Base-by-base conservation (phyloP, 2,329 filamentous ascomycete species). In the Rhexocercosporidium sp. region DNA sequence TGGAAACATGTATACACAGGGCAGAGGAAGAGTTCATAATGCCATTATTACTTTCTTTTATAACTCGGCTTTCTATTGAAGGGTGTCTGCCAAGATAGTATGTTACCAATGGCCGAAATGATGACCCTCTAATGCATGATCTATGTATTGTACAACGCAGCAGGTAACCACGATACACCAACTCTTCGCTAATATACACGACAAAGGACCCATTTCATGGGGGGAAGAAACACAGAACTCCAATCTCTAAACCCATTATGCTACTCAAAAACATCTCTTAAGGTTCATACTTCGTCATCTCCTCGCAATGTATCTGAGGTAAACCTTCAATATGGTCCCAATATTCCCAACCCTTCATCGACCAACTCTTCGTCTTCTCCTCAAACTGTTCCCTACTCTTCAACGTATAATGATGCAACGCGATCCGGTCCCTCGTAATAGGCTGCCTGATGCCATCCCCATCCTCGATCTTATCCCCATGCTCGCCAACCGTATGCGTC, bases 401-500 rank as follows among this genome's bases (percentile, higher is more conserved):
- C 49, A 75, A 62, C 4, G 75, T 75, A 68, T 78, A 79, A 63
- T 78, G 77, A 65, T 79, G 77, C 62, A 79, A 54, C 2, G 71
- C 71, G 56, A 79, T 71, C 29, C 74, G 66, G 49, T 76, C 70
- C 37, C 74, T 74, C 16, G 74, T 76, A 41, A 69, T 69, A 16
- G 67, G 62, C 25, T 53, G 49, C 29, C 60, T 53, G 22, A 51
- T 41, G 5, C 46, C 60, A 44, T 53, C 47, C 6, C 60, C 60
- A 29, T 37, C 34, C 6, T 66, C 67, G 11, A 73, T 51, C 37
- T 46, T 18, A 51, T 75, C 72, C 18, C 71, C 70, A 54, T 74
- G 51, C 61, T 78, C 76, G 47, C 75, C 73, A 5, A 77, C 72
- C 11, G 69, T 72, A 47, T 65, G 57, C 2, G 67, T 62, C 5